Conservation (phyloP, 2,329 filamentous ascomycete species). For the Gremmenia infestans region DNA sequence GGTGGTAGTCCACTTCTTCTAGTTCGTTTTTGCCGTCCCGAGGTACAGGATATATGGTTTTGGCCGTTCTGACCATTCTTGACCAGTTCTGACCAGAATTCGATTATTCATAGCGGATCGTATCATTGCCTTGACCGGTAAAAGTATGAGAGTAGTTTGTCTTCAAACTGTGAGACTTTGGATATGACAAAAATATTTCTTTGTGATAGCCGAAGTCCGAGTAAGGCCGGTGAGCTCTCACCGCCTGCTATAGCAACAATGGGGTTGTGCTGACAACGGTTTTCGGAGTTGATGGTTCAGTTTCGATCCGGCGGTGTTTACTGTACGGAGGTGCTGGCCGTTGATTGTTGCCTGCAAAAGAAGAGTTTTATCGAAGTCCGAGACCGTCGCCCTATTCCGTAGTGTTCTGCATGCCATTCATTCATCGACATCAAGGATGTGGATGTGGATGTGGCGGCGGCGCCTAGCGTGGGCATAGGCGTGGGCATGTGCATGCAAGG, state of each 20-base stretch:
- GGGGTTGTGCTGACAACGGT: neutral
- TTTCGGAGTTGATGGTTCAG: neutral
- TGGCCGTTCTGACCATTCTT: neutral
- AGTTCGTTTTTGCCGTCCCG: neutral
- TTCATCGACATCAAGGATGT: too few relatives aligned
- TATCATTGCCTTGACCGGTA: neutral
- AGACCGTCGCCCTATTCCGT: neutral
- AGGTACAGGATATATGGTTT: neutral
- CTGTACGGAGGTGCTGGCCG: too few relatives aligned
- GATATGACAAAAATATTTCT: neutral
- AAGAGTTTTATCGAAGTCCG: neutral
- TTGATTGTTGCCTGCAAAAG: too few relatives aligned
- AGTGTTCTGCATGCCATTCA: neutral
- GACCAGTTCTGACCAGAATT: neutral
- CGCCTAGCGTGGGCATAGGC: too few relatives aligned
- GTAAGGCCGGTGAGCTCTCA: neutral
- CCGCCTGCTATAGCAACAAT: neutral
- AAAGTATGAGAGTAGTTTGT: neutral
- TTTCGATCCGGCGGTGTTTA: neutral
- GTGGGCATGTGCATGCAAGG: too few relatives aligned
- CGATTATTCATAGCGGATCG: neutral
- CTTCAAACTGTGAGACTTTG: neutral
- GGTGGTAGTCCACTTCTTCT: neutral
- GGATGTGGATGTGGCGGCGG: too few relatives aligned
- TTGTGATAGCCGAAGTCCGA: neutral